phyloP scores from a whole-genome alignment of 306 rosid species.

The Geum urbanum region DNA sequence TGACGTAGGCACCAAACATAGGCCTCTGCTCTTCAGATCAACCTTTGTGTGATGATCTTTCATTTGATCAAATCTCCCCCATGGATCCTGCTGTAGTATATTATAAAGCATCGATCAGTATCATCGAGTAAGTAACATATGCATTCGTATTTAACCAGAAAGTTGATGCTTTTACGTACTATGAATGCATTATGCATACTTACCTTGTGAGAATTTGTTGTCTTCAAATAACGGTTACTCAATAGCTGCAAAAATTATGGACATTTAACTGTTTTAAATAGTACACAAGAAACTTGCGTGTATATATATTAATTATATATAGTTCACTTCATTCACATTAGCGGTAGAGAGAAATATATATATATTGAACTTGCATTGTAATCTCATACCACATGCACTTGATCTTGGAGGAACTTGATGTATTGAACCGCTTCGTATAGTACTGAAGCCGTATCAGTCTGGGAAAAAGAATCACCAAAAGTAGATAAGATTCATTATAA shows the following conservation, averaged over 20 bases:
- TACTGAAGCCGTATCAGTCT: conserved; percentile 98
- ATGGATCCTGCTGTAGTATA: conserved; percentile 42
- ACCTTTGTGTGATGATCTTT: conserved; percentile 34
- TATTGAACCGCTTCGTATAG: conserved; percentile 82
- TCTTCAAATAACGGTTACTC: conserved; percentile 76
- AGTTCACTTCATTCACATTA: too few relatives aligned
- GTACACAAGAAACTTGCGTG: background rate
- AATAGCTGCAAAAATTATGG: conserved; percentile 48
- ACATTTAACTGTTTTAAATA: background rate
- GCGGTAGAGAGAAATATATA: too few relatives aligned
- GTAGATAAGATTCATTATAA: background rate
- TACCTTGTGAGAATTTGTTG: conserved; percentile 67
- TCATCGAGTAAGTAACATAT: background rate
- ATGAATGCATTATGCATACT: background rate
- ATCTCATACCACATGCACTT: conserved; percentile 65
- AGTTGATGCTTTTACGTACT: background rate
- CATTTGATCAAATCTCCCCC: conserved; percentile 51
- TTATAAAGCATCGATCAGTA: background rate
- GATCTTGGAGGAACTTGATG: conserved; percentile 85
- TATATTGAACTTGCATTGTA: too few relatives aligned
- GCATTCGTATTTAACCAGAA: background rate
- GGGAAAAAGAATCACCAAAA: conserved; percentile 25
- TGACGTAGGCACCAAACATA: conserved; percentile 82
- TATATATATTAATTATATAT: too few relatives aligned
- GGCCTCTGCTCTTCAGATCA: conserved; percentile 76